These are phyloP conservation scores for Arthroderma uncinatum DNA, from an alignment of 2,329 filamentous ascomycete species.

Conservation along the genomic window DNA sequence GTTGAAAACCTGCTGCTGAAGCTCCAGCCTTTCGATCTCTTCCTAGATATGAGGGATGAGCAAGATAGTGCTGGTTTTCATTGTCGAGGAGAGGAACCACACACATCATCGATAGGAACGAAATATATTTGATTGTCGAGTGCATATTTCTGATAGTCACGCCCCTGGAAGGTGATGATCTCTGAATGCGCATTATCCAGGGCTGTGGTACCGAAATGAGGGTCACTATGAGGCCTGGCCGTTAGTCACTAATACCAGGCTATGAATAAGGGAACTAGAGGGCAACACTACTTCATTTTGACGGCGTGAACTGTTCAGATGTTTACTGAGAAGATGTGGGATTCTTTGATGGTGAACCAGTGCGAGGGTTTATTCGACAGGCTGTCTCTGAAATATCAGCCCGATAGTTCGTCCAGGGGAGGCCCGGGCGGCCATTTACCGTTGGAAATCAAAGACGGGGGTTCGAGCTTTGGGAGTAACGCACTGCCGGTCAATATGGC, in stretches of 20 bases:
- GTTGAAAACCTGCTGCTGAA: conserved; percentile 52
- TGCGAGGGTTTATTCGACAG: not conserved
- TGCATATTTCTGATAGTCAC: conserved; percentile 57
- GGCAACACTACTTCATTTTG: not conserved
- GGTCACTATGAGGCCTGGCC: conserved; percentile 25
- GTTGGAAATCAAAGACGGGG: not conserved
- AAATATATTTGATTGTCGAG: conserved; percentile 56
- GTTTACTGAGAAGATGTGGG: not conserved
- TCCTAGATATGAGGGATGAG: conserved; percentile 39
- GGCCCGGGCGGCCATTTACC: not conserved
- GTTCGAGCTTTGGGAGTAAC: not conserved
- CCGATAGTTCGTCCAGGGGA: not conserved
- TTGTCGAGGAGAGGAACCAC: conserved; percentile 8
- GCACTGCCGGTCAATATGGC: not conserved
- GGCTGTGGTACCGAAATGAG: conserved; percentile 37
- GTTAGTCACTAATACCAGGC: conserved; percentile 18
- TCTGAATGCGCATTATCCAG: conserved; percentile 50
- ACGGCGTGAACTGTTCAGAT: not conserved
- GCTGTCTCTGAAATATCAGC: not conserved
- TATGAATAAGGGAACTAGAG: not conserved
- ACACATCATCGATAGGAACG: conserved; percentile 60
- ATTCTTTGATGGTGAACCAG: not conserved
- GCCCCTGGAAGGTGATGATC: conserved; percentile 49
- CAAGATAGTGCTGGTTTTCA: not conserved
- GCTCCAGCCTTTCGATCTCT: conserved; percentile 54